Evolutionary conservation across 139 green algal species (phyloP), one percentile per base, ranked within the genome.

Genomic region (Eudorina sp.): DNA sequence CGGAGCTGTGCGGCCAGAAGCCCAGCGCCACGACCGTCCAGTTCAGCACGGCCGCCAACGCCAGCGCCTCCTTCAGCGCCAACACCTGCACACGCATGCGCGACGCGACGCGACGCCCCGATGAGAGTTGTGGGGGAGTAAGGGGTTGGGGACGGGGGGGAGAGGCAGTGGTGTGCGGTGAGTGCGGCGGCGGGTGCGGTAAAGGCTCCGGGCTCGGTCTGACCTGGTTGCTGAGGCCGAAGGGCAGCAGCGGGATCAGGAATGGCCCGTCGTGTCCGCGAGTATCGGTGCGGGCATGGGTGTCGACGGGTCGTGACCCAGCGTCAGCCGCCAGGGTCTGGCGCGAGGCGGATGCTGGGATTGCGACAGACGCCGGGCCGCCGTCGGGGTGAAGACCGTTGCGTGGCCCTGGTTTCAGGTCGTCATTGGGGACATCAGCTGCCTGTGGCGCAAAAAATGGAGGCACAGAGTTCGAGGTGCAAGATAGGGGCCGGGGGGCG

Each of bases 1-100:
- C 80, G 27, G 60, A 48, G 41, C 25, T 40, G 60, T 86, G 80
- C 18, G 80, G 80, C 80, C 80, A 86, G 60, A 86, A 76, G 38
- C 80, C 80, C 5, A n/a, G 53, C 13, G 60, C 7, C 14, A 77
- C 80, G 4, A 86, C 60, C 4, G 80, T 76, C 80, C 80, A 86
- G 41, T 86, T 86, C 16, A 77, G 29, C 6, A 86, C n/a, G 18
- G 80, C 41, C 3, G 80, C 80, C 60, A 86, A 41, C 18, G 80
- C 80, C 60, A 76, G 14, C 16, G 60, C 80, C 27, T 86, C 80
- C 60, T 76, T 86, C 16, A 86, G 29, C 29, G 80, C 58, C 18
- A 86, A 8, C 11, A 83, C 48, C 48, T 83, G 62, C 23, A 34
- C n/a, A n/a, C n/a, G n/a, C n/a, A n/a, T n/a, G n/a, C n/a, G n/a